phyloP scores from a whole-genome alignment of 441 rosid genomes.

The Flueggea neowawraea region DNA sequence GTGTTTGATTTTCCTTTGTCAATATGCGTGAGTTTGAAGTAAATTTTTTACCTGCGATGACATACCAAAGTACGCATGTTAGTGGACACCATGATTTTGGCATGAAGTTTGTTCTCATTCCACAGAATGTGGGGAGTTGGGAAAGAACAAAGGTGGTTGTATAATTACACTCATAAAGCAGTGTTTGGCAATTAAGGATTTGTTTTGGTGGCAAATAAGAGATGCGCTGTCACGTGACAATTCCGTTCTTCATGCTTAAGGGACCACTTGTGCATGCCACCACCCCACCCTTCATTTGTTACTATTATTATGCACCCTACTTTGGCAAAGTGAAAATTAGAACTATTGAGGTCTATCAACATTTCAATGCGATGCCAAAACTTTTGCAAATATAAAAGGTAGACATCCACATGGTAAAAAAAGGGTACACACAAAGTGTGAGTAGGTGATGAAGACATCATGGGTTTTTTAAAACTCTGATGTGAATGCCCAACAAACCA shows the following conservation, averaged over 20 bases:
- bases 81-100: constrained; percentile 53
- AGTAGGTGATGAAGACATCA: no score
- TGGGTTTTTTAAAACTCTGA: constrained; percentile 14
- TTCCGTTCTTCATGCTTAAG: constrained; percentile 4
- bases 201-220: neutral
- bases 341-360: neutral
- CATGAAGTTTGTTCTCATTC: constrained; percentile 29
- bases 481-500: constrained; percentile 24
- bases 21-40: constrained; percentile 1
- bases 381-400: neutral
- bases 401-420: no score
- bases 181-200: no score
- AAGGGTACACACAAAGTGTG: no score
- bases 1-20: neutral
- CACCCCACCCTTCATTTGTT: neutral
- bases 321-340: neutral
- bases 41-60: constrained; percentile 3
- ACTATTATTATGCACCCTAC: neutral
- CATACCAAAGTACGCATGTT: constrained; percentile 35
- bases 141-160: constrained; percentile 4
- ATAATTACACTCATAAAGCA: neutral
- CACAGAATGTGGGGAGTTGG: constrained; percentile 33
- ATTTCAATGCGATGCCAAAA: constrained; percentile 5
- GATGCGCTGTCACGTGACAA: constrained; percentile 25
- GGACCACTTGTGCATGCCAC: constrained; percentile 8